Evolutionary conservation across 2,329 filamentous ascomycete genomes (phyloP).

Genomic region (Aspergillus fumigatiaffinis): DNA sequence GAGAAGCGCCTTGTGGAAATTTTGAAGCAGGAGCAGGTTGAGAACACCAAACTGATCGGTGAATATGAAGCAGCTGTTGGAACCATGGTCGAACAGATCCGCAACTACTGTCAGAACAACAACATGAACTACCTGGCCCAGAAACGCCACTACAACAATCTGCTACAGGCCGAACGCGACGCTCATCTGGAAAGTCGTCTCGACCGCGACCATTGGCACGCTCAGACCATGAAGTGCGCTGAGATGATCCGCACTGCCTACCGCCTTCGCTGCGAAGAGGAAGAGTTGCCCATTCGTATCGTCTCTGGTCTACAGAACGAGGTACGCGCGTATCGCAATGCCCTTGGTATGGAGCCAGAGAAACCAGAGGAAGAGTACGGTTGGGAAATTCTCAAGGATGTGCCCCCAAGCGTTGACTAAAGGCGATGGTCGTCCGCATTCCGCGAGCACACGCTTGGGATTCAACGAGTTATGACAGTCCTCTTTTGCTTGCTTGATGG

Average conservation of each 20-base stretch:
- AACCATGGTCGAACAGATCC: constrained; percentile 48
- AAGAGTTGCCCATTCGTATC: constrained; percentile 41
- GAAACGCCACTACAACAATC: constrained; percentile 47
- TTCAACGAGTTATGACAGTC: constrained; percentile 20
- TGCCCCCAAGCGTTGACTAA: constrained; percentile 33
- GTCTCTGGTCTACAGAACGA: constrained; percentile 47
- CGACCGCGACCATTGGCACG: constrained; percentile 48
- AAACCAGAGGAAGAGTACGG: constrained; percentile 48
- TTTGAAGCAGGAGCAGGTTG: constrained; percentile 44
- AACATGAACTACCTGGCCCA: constrained; percentile 46
- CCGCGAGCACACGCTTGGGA: neutral
- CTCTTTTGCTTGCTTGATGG: constrained; percentile 6
- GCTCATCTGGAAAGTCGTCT: constrained; percentile 47
- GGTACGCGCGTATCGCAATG: constrained; percentile 45
- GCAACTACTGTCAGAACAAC: constrained; percentile 48
- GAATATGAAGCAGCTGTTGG: constrained; percentile 47
- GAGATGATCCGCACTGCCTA: constrained; percentile 49
- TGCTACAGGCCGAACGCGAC: constrained; percentile 49
- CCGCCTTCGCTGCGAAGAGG: constrained; percentile 46
- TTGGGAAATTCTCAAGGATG: constrained; percentile 46
- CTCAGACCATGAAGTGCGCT: constrained; percentile 44
- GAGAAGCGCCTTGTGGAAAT: constrained; percentile 42
- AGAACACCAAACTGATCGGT: constrained; percentile 46
- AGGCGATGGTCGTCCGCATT: neutral
- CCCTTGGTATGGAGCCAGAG: constrained; percentile 46